Conservation (phyloP, 148 eudicot species). For the Gaultheria prostrata region DNA sequence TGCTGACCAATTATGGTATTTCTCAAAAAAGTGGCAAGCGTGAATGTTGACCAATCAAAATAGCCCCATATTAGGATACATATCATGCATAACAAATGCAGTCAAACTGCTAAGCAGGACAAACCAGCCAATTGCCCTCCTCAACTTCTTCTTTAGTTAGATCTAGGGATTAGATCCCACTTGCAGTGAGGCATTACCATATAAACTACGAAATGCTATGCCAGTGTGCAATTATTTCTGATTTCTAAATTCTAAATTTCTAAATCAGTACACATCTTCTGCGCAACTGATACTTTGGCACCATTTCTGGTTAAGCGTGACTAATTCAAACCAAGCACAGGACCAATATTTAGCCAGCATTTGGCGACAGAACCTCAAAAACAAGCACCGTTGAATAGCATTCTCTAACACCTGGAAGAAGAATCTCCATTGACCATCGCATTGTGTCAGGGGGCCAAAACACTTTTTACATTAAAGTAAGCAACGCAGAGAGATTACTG, state of each 20-base stretch:
- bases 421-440: not conserved
- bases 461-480: not conserved
- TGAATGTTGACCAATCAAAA: not conserved
- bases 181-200: not conserved
- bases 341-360: not conserved
- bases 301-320: not conserved
- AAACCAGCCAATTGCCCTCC: not conserved
- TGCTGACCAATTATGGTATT: not conserved
- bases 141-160: not conserved
- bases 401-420: not conserved
- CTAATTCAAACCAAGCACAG: not conserved
- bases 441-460: not conserved
- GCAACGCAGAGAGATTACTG: not conserved
- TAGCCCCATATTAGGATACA: not conserved
- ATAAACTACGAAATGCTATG: not conserved
- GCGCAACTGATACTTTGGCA: not conserved
- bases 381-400: not conserved
- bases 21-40: not conserved
- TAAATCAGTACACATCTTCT: not conserved
- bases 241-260: not conserved
- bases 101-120: not conserved
- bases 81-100: not conserved
- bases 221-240: not conserved
- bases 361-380: not conserved
- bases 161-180: not conserved